Evolutionary conservation across 2,329 filamentous ascomycete species (phyloP).

Genomic region (Pseudogymnoascus sp.): DNA sequence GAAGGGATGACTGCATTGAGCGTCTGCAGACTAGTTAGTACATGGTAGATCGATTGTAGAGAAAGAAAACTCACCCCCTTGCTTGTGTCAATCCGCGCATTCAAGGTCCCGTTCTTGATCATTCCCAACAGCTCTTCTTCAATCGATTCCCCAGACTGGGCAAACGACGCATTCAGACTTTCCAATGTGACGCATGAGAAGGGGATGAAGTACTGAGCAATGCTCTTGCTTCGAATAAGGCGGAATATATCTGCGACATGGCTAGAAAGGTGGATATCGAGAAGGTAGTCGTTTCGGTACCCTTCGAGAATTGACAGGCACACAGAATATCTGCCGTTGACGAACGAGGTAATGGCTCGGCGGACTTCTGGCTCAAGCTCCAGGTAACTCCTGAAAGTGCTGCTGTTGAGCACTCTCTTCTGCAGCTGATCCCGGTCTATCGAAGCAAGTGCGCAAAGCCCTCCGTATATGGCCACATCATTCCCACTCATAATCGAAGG

Average conservation of each 20-base stretch:
- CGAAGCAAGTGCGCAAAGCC: conserved; percentile 78
- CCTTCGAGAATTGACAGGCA: conserved; percentile 76
- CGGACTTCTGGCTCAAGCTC: conserved; percentile 92
- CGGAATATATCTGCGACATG: conserved; percentile 65
- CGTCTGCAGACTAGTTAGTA: conserved; percentile 38
- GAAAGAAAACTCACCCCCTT: conserved; percentile 46
- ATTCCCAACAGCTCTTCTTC: conserved; percentile 68
- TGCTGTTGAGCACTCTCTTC: conserved; percentile 67
- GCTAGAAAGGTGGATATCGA: conserved; percentile 75
- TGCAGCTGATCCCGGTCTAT: conserved; percentile 76
- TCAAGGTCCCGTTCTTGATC: conserved; percentile 63
- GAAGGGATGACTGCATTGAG: conserved; percentile 64
- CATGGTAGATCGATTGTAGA: not conserved
- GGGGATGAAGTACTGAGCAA: conserved; percentile 83
- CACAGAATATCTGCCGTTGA: conserved; percentile 77
- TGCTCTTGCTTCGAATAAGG: conserved; percentile 78
- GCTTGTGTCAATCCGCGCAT: conserved; percentile 78
- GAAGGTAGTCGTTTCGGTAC: conserved; percentile 76
- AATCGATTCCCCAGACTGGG: conserved; percentile 50
- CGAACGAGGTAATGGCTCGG: conserved; percentile 81
- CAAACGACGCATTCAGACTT: conserved; percentile 71
- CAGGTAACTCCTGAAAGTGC: conserved; percentile 73
- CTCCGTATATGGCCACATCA: conserved; percentile 87
- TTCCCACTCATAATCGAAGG: conserved; percentile 71
- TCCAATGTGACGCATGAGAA: conserved; percentile 80